Evolutionary conservation across 2,329 filamentous ascomycete species (phyloP), one percentile per base, ranked within the genome.

Genomic region (Colletotrichum incanum): DNA sequence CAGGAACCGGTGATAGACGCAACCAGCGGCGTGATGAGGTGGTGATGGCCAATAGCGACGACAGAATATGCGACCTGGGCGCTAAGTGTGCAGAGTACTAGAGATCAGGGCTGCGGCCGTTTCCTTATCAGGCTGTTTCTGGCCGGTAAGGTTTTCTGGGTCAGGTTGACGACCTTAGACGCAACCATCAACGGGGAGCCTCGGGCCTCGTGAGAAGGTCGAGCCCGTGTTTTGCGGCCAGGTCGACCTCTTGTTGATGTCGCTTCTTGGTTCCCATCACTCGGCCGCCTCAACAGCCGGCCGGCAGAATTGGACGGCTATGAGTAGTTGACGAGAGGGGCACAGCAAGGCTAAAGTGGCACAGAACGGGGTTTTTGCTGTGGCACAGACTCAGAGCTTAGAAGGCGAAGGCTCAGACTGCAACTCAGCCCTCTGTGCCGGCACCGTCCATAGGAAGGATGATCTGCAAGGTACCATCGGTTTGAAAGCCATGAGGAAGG

Each of bases 391-490:
- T 50, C 54, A 55, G 23, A 54, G 52, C 54, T 65, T 60, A 43
- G 31, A 52, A n/a, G 5, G 16, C 60, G n/a, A 52, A 41, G 65
- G 45, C 52, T 59, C 69, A 64, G 45, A 39, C 23, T 23, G n/a
- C 31, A 54, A 41, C 59, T 54, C 45, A 69, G 65, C 59, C 65
- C 50, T 72, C 69, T 59, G 59, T 54, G 45, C 39, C 69, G 65
- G 45, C 45, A 69, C 28, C 64, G 49, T 60, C 45, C 45, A 41
- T 60, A 65, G 39, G 60, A 72, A 18, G 28, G 56, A 37, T 50
- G 59, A 72, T 72, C 69, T 72, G 69, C 69, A 72, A 65, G 69
- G 69, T 60, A 72, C 69, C 52, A 55, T 72, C 65, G 65, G 20
- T 7, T 31, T 20, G 41, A 56, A 47, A 37, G 52, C 45, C 65